Evolutionary conservation across 306 rosid genomes (phyloP), one percentile per base, ranked within the genome.

Genomic region (Cucurbita moschata): DNA sequence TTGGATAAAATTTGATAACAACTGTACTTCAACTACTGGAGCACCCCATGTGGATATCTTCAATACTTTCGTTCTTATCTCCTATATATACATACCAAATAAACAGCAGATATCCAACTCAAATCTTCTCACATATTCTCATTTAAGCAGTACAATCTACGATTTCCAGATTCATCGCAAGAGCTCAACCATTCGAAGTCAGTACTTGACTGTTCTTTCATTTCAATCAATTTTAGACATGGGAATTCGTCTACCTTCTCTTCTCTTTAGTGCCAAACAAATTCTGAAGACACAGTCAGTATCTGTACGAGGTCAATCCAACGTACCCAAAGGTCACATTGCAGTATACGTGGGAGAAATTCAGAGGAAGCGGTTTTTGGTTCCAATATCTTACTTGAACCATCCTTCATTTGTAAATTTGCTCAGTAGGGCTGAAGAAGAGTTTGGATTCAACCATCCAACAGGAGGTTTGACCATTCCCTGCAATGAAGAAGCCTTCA

Each of bases 301-400:
- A 35, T 71, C 61, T 51, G 7, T 21, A 3, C 18, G 54, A 61
- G 69, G 35, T n/a, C 19, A 4, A n/a, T 8, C 60, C 51, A 72
- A 81, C 55, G 79, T 87, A 14, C 86, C 87, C 15, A 83, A 82
- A 77, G 89, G 90, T 14, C 62, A 82, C 52, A 46, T 84, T 53
- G 84, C 90, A 0, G 83, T 85, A 0, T 87, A 85, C 44, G 87
- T 87, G 65, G 87, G 90, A 42, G 83, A 76, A 42, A 65, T 72
- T 63, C 75, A 82, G 52, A 83, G 57, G 58, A 86, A 73, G 82
- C 46, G 84, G 52, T 83, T 75, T 65, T 71, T 79, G 71, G 79
- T 88, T 54, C 90, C 87, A 0, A 35, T 81, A 13, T 72, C 81
- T 14, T 84, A 75, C 79, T 73, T 88, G 80, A 81, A 82, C 47